These are phyloP conservation scores for Paramarasmius palmivorus DNA, from an alignment of 1,284 basidiomycete genomes.

Conservation along the genomic window DNA sequence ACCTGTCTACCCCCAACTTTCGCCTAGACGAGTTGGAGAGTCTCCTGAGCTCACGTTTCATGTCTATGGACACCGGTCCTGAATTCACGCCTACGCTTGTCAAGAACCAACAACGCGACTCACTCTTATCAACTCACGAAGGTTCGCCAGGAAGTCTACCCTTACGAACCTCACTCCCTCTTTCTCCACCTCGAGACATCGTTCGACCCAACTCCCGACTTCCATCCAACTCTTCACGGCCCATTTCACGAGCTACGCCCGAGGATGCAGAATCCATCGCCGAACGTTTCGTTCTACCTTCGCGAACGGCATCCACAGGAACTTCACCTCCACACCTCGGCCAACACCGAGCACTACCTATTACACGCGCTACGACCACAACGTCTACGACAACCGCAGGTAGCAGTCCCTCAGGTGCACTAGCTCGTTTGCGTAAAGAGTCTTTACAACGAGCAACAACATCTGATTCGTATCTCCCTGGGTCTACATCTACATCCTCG, in stretches of 20 bases:
- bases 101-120: constrained; percentile 54
- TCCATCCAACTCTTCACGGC: not conserved
- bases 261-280: constrained; percentile 34
- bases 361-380: constrained; percentile 29
- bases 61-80: constrained; percentile 52
- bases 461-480: constrained; percentile 12
- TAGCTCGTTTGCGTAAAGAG: constrained; percentile 8
- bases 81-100: constrained; percentile 53
- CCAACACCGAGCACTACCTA: constrained; percentile 25
- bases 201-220: constrained; percentile 2
- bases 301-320: constrained; percentile 18
- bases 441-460: constrained; percentile 1
- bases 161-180: constrained; percentile 40
- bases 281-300: constrained; percentile 57
- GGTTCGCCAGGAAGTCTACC: constrained; percentile 46
- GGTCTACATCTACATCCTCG: not conserved
- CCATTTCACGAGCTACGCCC: not conserved
- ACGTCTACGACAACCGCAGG: constrained; percentile 14
- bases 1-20: constrained; percentile 67
- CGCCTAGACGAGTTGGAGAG: constrained; percentile 74
- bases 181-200: constrained; percentile 35
- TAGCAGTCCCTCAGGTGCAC: not conserved
- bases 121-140: constrained; percentile 27
- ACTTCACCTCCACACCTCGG: not conserved
- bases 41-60: constrained; percentile 69